A percentile compares a stretch with the other conserved stretches of the same genome.
phyloP scores from a whole-genome alignment of 306 rosid species.

The Dryas drummondii region DNA sequence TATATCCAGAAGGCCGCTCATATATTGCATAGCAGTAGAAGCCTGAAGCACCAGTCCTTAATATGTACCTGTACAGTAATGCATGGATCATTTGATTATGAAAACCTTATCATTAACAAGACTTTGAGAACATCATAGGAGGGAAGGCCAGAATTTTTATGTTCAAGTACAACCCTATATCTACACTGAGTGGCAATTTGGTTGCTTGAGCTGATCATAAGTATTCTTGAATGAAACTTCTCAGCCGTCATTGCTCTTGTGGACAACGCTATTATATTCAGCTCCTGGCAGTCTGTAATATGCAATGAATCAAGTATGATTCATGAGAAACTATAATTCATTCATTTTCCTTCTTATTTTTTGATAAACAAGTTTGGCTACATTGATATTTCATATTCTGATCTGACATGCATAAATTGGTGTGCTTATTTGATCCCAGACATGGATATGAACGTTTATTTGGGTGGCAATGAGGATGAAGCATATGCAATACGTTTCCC shows the following conservation, averaged over 20 bases:
- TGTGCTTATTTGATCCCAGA: no score
- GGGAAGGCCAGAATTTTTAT: not conserved
- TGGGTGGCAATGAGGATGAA: no score
- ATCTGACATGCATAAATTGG: no score
- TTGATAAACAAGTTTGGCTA: no score
- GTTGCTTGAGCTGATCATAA: conserved; percentile 12
- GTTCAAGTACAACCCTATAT: conserved; percentile 35
- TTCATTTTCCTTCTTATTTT: no score
- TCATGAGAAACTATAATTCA: no score
- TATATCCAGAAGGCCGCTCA: conserved; percentile 34
- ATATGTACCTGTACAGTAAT: conserved; percentile 30
- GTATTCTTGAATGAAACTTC: conserved; percentile 39
- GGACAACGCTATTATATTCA: conserved; percentile 34
- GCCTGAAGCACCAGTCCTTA: conserved; percentile 45
- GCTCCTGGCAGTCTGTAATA: conserved; percentile 33
- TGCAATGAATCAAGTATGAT: conserved; percentile 1
- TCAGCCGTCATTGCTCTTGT: conserved; percentile 23
- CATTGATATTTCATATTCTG: no score
- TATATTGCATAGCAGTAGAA: conserved; percentile 47
- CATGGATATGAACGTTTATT: no score
- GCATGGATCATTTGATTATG: not conserved
- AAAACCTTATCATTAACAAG: not conserved
- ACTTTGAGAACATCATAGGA: not conserved
- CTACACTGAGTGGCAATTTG: conserved; percentile 38
- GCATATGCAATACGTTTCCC: no score